Percentiles rank a stretch among this genome's conserved stretches.
These are phyloP conservation scores for Penicillium fuscoglaucum DNA, from an alignment of 2,329 filamentous ascomycete genomes.

Conservation along the genomic window DNA sequence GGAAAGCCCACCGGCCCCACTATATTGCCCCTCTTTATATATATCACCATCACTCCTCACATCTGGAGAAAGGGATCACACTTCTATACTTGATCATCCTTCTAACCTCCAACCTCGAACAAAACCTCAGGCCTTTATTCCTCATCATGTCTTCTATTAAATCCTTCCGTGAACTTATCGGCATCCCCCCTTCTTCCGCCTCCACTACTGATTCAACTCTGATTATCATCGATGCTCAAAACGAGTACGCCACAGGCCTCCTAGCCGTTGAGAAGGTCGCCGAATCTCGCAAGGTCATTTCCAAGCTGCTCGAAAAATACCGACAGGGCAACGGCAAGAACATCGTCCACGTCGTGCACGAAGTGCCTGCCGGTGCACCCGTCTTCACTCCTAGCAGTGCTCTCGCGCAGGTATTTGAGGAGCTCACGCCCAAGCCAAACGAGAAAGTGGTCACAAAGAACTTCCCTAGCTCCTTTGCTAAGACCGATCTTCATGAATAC, in stretches of 20 bases:
- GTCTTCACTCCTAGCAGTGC: constrained; percentile 65
- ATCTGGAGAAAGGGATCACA: neutral
- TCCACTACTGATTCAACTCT: constrained; percentile 60
- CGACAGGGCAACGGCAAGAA: constrained; percentile 49
- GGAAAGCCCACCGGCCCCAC: neutral
- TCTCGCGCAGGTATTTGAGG: constrained; percentile 61
- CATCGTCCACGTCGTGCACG: constrained; percentile 64
- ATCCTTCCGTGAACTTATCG: constrained; percentile 56
- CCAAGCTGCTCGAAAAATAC: constrained; percentile 59
- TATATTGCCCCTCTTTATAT: neutral
- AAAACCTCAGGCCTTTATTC: neutral
- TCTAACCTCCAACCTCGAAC: neutral
- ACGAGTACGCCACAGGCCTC: constrained; percentile 61
- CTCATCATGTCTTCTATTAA: constrained; percentile 14
- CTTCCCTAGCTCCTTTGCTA: constrained; percentile 60
- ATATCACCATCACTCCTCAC: neutral
- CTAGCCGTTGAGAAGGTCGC: constrained; percentile 58
- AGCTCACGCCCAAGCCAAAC: constrained; percentile 54
- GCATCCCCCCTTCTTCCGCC: constrained; percentile 57
- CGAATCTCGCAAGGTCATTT: constrained; percentile 58
- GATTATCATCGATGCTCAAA: constrained; percentile 70
- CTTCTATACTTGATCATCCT: neutral
- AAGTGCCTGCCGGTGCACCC: constrained; percentile 60
- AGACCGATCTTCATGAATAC: constrained; percentile 59
- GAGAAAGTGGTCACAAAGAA: constrained; percentile 63